Base-by-base conservation (phyloP, 2,329 filamentous ascomycete genomes). In the Fusarium sp. region DNA sequence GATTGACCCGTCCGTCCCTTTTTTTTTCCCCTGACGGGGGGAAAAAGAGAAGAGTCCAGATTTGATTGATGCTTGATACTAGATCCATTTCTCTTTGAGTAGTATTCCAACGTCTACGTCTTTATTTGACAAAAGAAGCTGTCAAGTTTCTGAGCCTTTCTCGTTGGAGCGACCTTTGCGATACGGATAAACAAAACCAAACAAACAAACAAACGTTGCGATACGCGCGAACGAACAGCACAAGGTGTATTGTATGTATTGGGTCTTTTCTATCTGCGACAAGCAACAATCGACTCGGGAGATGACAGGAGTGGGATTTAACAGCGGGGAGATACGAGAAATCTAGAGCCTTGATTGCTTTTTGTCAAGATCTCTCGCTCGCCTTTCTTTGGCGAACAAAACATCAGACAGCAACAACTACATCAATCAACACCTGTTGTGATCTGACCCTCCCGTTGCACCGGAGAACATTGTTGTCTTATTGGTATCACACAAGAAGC, bases 11-110 rank as follows among this genome's bases (percentile, higher is more conserved):
- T 66, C 68, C 54, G 58, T 71, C 35, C 33, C 35, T 61, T 75
- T 56, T 54, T 54, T 61, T 71, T 74, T 67, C 75, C 75, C 75
- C 75, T 77, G 75, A 77, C 75, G 71, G 75, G 75, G 75, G 74
- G 60, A 58, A 70, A 48, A 57, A 33, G 59, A 57, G 59, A 24
- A 41, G 39, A 61, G 39, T 48, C 51, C 33, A 50, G 53, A 39
- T 45, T 59, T 35, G 39, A 56, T 57, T 39, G 38, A 54, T 48
- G 48, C 44, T 70, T 60, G 66, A 60, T 47, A 35, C 35, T 50
- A 26, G 60, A 66, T 66, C 50, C 61, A 41, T 57, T 65, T 35
- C 42, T 42, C 18, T 35, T 30, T 24, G 36, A 35, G n/a, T 57
- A 44, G 50, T 45, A 58, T 55, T 35, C 58, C 56, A 59, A 20